A percentile compares a stretch with the other conserved stretches of the same genome.
These are phyloP conservation scores for Multifurca ochricompacta DNA, from an alignment of 768 basidiomycete genomes.

Conservation along the genomic window DNA sequence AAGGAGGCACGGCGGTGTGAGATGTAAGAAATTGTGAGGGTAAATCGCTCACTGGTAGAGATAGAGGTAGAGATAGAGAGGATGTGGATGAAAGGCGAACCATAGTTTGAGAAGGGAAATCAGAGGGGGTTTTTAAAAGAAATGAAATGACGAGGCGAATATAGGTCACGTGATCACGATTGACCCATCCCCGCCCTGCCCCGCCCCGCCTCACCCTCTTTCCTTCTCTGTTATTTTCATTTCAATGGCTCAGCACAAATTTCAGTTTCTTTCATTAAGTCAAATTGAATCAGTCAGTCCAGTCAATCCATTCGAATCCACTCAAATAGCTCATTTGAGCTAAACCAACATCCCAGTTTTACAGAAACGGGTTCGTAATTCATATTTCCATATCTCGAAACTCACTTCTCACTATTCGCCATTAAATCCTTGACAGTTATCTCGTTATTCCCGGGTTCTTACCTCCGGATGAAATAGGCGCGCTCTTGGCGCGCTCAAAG, in stretches of 20 bases:
- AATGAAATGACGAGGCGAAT: too few species aligned
- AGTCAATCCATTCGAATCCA: not conserved
- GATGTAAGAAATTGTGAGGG: not conserved
- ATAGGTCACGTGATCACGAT: too few species aligned
- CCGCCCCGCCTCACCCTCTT: too few species aligned
- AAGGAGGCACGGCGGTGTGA: not conserved
- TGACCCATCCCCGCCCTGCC: too few species aligned
- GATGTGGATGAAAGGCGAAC: not conserved
- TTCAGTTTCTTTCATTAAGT: not conserved
- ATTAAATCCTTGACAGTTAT: conserved; percentile 43
- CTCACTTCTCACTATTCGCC: not conserved
- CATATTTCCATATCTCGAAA: not conserved
- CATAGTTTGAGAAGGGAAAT: not conserved
- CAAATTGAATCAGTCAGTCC: conserved; percentile 9
- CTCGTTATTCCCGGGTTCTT: conserved; percentile 74
- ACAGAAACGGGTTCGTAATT: conserved; percentile 46
- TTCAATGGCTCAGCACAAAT: not conserved
- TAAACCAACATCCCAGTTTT: conserved; percentile 39
- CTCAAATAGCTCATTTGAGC: not conserved
- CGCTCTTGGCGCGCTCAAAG: conserved; percentile 63
- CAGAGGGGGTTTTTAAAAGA: not conserved
- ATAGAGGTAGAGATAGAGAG: too few species aligned
- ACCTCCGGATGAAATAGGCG: conserved; percentile 42
- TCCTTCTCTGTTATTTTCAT: too few species aligned
- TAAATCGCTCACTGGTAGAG: not conserved